Evolutionary conservation across 768 basidiomycete species (phyloP), one percentile per base, ranked within the genome.

Genomic region (Lentinula guzmanii): DNA sequence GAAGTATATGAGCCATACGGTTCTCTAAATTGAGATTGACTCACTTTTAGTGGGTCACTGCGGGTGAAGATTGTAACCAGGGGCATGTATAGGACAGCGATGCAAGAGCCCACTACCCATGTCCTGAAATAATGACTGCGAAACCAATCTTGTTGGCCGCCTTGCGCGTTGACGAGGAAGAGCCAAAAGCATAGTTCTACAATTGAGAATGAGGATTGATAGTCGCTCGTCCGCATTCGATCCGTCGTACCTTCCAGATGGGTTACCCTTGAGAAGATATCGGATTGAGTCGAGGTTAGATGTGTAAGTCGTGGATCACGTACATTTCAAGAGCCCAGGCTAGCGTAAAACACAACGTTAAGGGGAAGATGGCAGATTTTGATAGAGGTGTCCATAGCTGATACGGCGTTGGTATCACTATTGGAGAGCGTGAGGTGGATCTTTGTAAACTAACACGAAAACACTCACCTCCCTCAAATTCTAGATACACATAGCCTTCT

Each of bases 161-260:
- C 77, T 18, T 81, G 77, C 2, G 87, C 76, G 61, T 89, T 89
- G 53, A 93, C 76, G 41, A 94, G 82, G 75, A 91, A 94, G 11
- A 93, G 74, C 91, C 92, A 93, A 70, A 94, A 94, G 67, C 90
- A 93, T 0, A 93, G 77, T 66, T 94, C 91, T 91, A 61, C 54
- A 50, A 63, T 35, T 63, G 62, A 53, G 55, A 18, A 60, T 31
- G 4, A 45, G 52, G 50, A 34, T 28, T 37, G 42, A 35, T n/a
- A 28, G 8, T 28, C 18, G 10, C 8, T 39, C 13, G 37, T 28
- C 15, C 55, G 0, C 24, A 33, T 28, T 56, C 15, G 11, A 41
- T 34, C 41, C 9, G 10, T 50, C 70, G 48, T 64, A 89, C 90
- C 90, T 85, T 92, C 90, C 65, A 91, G 71, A 71, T 92, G 91